Conservation (phyloP, 108 stramenopile species). For the Skeletonema grethae region DNA sequence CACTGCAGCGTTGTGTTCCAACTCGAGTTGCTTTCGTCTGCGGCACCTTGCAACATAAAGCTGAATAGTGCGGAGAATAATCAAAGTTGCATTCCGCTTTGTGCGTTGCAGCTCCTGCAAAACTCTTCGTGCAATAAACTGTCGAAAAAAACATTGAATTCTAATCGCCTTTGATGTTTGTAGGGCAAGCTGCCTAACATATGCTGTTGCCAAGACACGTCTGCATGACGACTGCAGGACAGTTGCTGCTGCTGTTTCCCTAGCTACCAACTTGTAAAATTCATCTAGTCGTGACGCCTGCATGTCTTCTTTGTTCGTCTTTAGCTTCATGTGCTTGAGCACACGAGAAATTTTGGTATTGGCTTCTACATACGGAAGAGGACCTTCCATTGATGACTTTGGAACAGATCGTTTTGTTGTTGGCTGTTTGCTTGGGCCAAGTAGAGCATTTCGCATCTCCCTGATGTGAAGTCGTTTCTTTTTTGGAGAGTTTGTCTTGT, state of each 20-base stretch:
- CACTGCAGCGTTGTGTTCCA: constrained; percentile 34
- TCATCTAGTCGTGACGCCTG: constrained; percentile 32
- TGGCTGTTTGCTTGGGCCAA: neutral
- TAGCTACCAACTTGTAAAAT: constrained; percentile 31
- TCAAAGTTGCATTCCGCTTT: constrained; percentile 16
- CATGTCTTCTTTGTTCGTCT: constrained; percentile 34
- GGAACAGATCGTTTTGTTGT: neutral
- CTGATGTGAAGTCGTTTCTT: constrained; percentile 20
- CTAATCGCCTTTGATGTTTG: constrained; percentile 15
- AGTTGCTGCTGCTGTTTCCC: constrained; percentile 44
- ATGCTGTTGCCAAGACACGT: constrained; percentile 32
- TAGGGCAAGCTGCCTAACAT: constrained; percentile 1
- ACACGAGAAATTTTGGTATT: constrained; percentile 46
- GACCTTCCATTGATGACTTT: neutral
- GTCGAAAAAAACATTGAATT: constrained; percentile 36
- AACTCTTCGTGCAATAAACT: constrained; percentile 20
- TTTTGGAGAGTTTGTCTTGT: neutral
- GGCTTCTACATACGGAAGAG: constrained; percentile 42
- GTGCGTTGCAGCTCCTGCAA: constrained; percentile 7
- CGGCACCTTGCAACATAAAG: constrained; percentile 26
- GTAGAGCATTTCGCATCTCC: constrained; percentile 16
- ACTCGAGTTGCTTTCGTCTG: constrained; percentile 24
- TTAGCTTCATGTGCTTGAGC: constrained; percentile 31
- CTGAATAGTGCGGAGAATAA: constrained; percentile 15
- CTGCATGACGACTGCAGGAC: constrained; percentile 38